Conservation (phyloP, 2,329 filamentous ascomycete species). For the Fusarium poae region DNA sequence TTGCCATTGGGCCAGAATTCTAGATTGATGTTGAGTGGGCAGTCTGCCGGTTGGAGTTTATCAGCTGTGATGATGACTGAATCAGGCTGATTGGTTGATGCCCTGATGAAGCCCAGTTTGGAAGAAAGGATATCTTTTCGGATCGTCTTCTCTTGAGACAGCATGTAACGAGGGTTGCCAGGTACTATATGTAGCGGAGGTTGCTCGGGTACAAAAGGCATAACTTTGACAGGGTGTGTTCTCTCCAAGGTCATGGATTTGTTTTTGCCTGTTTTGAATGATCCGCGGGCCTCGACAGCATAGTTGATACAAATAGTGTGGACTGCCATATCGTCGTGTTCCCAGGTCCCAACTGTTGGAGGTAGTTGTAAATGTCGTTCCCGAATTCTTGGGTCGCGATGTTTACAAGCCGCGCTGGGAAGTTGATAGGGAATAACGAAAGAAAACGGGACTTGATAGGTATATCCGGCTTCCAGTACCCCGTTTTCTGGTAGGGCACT, state of each 20-base stretch:
- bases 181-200: slow-evolving; percentile 27
- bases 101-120: slow-evolving; percentile 29
- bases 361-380: slow-evolving; percentile 37
- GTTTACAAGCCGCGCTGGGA: slow-evolving; percentile 31
- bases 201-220: slow-evolving; percentile 38
- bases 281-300: slow-evolving; percentile 15
- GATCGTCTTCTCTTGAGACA: slow-evolving; percentile 33
- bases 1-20: slow-evolving; percentile 38
- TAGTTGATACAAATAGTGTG: slow-evolving; percentile 31
- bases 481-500: slow-evolving; percentile 10
- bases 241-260: slow-evolving; percentile 3
- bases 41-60: slow-evolving; percentile 21
- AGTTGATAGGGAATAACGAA: slow-evolving; percentile 42
- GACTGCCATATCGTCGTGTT: slow-evolving; percentile 38
- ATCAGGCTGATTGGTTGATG: slow-evolving; percentile 20
- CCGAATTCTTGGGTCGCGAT: slow-evolving; percentile 12
- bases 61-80: slow-evolving; percentile 35
- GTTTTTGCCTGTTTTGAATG: background rate
- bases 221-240: slow-evolving; percentile 25
- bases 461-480: slow-evolving; percentile 16
- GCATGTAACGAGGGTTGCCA: slow-evolving; percentile 20
- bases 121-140: slow-evolving; percentile 35
- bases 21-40: slow-evolving; percentile 20
- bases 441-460: slow-evolving; percentile 32
- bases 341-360: slow-evolving; percentile 39